These are phyloP conservation scores for Xylariaceae sp. DNA, from an alignment of 2,329 filamentous ascomycete species.

Conservation along the genomic window DNA sequence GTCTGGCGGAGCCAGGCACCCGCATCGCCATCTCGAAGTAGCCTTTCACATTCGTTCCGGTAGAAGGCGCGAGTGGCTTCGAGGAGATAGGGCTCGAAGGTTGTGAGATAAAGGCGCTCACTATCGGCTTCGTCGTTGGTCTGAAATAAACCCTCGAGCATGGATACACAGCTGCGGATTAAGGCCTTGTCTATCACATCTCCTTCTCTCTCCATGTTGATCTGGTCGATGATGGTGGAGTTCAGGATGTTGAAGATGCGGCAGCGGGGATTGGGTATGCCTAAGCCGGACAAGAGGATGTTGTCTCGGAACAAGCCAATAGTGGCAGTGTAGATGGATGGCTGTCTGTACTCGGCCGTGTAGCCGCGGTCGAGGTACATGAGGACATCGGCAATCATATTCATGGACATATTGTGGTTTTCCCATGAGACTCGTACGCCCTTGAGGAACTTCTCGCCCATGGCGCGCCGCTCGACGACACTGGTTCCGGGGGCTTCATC, in stretches of 20 bases:
- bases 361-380: constrained; percentile 97
- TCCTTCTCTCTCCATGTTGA: constrained; percentile 86
- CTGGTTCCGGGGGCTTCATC: constrained; percentile 56
- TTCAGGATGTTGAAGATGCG: constrained; percentile 71
- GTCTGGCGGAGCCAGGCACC: constrained; percentile 77
- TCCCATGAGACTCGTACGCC: constrained; percentile 77
- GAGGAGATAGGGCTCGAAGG: constrained; percentile 78
- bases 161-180: constrained; percentile 77
- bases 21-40: constrained; percentile 76
- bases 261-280: constrained; percentile 36
- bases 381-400: constrained; percentile 92
- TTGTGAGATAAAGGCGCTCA: constrained; percentile 76
- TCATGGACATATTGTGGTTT: constrained; percentile 88
- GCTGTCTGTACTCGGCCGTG: constrained; percentile 63
- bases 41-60: constrained; percentile 63
- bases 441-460: constrained; percentile 78
- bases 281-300: constrained; percentile 63
- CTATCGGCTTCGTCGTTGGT: constrained; percentile 71
- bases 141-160: constrained; percentile 87
- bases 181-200: constrained; percentile 82
- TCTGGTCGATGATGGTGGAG: constrained; percentile 80
- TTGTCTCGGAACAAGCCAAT: constrained; percentile 87
- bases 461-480: constrained; percentile 72
- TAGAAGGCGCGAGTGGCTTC: constrained; percentile 71
- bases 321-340: constrained; percentile 77